Base-by-base conservation (phyloP, 129 eudicot species). In the Centella asiatica region DNA sequence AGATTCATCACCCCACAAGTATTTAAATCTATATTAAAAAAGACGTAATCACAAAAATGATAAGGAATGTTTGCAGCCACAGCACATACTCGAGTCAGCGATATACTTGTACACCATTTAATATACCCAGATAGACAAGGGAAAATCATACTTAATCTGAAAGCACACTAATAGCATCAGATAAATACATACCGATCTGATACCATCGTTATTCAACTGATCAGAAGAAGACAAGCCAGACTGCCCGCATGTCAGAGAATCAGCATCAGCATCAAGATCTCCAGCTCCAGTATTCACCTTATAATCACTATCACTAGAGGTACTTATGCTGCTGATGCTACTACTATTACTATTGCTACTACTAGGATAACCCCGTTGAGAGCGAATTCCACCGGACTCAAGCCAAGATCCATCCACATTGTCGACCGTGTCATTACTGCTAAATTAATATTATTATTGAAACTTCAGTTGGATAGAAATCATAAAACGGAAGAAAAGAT, bases 241-340 rank as follows among this genome's bases (percentile, higher is more conserved):
- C 73, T 84, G 85, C 67, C 88, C 77, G 62, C 96, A 77, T 54
- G 85, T 81, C 32, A 81, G 70, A 44, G 98, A 92, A 72, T 92
- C 96, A 31, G 99, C 99, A 87, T 92, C 99, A 50, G 99, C 95
- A 60, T 92, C 98, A 22, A 87, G 90, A 61, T 92, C 96, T 44
- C 84, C 87, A 53, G 77, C 48, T 70, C 81, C 86, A 17, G 76
- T 62, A 22, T 71, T 64, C 81, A 78, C 68, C 77, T 75, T 82
- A 65, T 69, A 75, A 77, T 81, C 95, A 59, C 95, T 90, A 54
- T 84, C 95, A 76, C 92, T 92, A 62, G 98, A 87, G 15, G 96
- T 66, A 82, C 88, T 92, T 31, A 87, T 67, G 82, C 88, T 87
- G 76, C 84, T 70, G 49, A 76, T 81, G 78, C 99, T 87, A 73